Conservation (phyloP, 768 basidiomycete genomes). For the Phanerodontia chrysosporium region DNA sequence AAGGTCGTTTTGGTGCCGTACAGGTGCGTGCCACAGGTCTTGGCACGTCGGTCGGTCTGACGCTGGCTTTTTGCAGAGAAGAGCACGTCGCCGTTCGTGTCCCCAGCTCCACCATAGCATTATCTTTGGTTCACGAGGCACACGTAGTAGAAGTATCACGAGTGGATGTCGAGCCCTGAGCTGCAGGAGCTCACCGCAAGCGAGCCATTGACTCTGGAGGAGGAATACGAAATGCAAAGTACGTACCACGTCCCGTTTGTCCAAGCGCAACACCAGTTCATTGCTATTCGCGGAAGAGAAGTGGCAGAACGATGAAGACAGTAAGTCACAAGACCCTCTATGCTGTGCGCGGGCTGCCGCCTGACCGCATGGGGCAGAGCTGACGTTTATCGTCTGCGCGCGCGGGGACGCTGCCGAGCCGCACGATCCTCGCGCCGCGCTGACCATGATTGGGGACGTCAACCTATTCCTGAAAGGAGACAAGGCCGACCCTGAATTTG, state of each 20-base stretch:
- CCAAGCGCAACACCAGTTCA: neutral
- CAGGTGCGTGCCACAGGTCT: constrained; percentile 31
- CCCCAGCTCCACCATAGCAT: neutral
- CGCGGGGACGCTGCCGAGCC: constrained; percentile 25
- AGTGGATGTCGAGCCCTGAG: constrained; percentile 81
- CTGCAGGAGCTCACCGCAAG: constrained; percentile 78
- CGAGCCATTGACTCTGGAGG: constrained; percentile 72
- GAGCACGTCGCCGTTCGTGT: constrained; percentile 39
- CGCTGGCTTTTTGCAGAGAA: constrained; percentile 19
- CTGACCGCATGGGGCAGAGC: constrained; percentile 39
- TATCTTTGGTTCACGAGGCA: neutral
- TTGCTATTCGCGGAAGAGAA: constrained; percentile 45
- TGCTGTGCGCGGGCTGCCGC: neutral
- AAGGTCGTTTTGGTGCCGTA: constrained; percentile 82
- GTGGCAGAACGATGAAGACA: constrained; percentile 87
- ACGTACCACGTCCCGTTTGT: constrained; percentile 16
- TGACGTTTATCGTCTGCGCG: constrained; percentile 87
- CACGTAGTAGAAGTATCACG: constrained; percentile 64
- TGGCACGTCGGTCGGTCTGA: neutral
- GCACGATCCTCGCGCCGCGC: neutral
- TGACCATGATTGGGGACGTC: constrained; percentile 84
- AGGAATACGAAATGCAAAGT: constrained; percentile 92
- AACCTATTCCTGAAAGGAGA: constrained; percentile 79
- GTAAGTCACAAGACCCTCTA: constrained; percentile 32
- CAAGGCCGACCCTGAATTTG: constrained; percentile 54